Conservation (phyloP, 2,329 filamentous ascomycete genomes). For the Ophiosphaerella narmari region DNA sequence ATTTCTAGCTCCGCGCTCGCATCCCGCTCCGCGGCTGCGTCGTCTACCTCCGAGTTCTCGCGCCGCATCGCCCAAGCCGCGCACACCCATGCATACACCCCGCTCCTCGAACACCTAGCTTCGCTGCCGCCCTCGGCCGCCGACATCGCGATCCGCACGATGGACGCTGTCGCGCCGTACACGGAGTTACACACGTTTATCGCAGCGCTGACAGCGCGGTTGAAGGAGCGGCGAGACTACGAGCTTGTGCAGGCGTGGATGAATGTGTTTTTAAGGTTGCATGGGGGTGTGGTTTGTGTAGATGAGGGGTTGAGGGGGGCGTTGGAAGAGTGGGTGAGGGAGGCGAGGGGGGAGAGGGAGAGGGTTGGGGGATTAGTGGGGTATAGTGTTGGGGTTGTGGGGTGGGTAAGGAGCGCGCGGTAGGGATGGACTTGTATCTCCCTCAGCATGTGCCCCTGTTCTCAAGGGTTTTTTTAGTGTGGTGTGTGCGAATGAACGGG, state of each 20-base stretch:
- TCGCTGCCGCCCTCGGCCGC: conserved; percentile 80
- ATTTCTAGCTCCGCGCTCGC: conserved; percentile 41
- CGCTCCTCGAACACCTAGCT: conserved; percentile 79
- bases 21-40: conserved; percentile 34
- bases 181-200: conserved; percentile 81
- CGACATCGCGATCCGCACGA: conserved; percentile 86
- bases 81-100: conserved; percentile 64
- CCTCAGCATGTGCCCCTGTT: not conserved
- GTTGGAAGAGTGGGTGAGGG: conserved; percentile 70
- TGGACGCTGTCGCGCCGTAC: conserved; percentile 60
- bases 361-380: conserved; percentile 78
- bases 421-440: conserved; percentile 5
- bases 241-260: conserved; percentile 97
- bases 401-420: conserved; percentile 68
- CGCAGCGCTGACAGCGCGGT: conserved; percentile 71
- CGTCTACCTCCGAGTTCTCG: conserved; percentile 51
- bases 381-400: conserved; percentile 84
- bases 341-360: conserved; percentile 72
- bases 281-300: conserved; percentile 64
- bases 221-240: conserved; percentile 77
- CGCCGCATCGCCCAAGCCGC: conserved; percentile 52
- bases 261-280: conserved; percentile 85
- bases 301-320: conserved; percentile 60
- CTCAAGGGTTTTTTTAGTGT: too few species aligned
- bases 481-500: too few species aligned